A percentile compares a stretch with the other conserved stretches of the same genome.
Conservation (phyloP, 768 basidiomycete genomes). For the Xanthoconium purpureum region DNA sequence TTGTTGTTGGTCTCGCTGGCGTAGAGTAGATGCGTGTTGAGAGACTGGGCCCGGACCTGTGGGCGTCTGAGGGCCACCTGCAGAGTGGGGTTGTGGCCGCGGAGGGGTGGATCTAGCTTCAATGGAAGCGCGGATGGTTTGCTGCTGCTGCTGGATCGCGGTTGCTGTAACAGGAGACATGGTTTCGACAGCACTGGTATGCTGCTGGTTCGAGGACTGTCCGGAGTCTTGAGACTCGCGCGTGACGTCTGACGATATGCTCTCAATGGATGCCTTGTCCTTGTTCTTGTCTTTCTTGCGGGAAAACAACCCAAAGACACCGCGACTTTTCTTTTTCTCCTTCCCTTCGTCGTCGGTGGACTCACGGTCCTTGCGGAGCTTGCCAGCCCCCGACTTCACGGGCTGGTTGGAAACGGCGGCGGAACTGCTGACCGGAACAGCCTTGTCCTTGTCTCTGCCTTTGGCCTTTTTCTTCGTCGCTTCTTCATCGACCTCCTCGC, state of each 20-base stretch:
- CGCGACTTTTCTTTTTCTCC: slow-evolving; percentile 60
- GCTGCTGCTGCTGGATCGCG: slow-evolving; percentile 61
- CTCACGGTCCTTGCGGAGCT: slow-evolving; percentile 46
- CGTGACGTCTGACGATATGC: slow-evolving; percentile 47
- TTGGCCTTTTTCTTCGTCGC: slow-evolving; percentile 49
- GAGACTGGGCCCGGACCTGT: slow-evolving; percentile 45
- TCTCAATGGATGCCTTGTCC: slow-evolving; percentile 52
- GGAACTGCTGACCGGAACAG: slow-evolving; percentile 28
- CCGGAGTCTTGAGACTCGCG: slow-evolving; percentile 64
- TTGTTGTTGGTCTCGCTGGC: slow-evolving; percentile 86
- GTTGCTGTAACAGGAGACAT: slow-evolving; percentile 52
- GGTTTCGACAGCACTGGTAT: slow-evolving; percentile 23
- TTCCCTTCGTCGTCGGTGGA: slow-evolving; percentile 47
- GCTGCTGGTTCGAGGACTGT: slow-evolving; percentile 46
- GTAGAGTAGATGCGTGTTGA: slow-evolving; percentile 61
- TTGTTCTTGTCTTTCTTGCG: slow-evolving; percentile 75
- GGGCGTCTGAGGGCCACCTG: slow-evolving; percentile 28
- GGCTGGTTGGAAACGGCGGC: slow-evolving; percentile 29
- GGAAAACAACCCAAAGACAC: slow-evolving; percentile 76
- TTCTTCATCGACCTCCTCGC: slow-evolving; percentile 50
- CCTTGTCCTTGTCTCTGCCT: slow-evolving; percentile 48
- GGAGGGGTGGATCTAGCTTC: slow-evolving; percentile 21
- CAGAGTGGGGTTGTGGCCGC: slow-evolving; percentile 23
- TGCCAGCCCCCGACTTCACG: slow-evolving; percentile 22
- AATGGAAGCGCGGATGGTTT: slow-evolving; percentile 21